Base-by-base conservation (phyloP, 352 stramenopile genomes). In the Detonula confervacea region DNA sequence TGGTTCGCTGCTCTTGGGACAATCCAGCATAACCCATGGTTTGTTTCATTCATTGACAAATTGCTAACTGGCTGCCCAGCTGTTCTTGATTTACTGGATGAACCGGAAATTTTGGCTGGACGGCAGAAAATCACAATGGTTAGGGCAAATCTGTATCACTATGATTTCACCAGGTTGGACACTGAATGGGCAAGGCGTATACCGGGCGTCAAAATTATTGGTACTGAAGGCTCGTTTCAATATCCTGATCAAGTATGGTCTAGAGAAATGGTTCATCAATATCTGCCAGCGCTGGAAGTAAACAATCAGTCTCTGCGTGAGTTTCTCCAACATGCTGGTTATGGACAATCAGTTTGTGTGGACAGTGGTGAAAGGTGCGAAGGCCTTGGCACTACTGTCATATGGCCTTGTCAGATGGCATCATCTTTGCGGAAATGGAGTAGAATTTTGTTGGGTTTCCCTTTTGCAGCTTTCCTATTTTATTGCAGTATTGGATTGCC, bases 1-100 rank as follows among this genome's bases (percentile, higher is more conserved):
- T 97, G 95, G 93, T 97, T 97, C 80, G 95, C 94, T 6, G 94
- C 95, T 0, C 71, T 97, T 1, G 89, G 89, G 0, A 86, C 84
- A 33, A 96, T 96, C 69, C 86, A 96, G 25, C 69, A 93, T 22
- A 90, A 95, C 18, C 91, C 94, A 30, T 98, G 95, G 95, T 74
- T 97, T 5, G 81, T 98, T 22, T 88, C 95, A 37, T 86, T 98
- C 24, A 81, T 96, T 1, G 61, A 95, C 60, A 97, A 96, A 60
- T 51, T 98, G 0, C 80, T 97, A 0, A n/a, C 91, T 27, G 92
- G 88, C 8, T 95, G 89, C 22, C 9, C 33, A 0, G 61, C 87
- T 62, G 94, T 95, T 7, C 86, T 95, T 57, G 35, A 86, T 8
- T 74, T 98, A 39, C 69, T 98, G 14, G 88, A 96, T 54, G 67